Conservation (phyloP, 2,329 filamentous ascomycete genomes). For the Fusarium abutilonis region DNA sequence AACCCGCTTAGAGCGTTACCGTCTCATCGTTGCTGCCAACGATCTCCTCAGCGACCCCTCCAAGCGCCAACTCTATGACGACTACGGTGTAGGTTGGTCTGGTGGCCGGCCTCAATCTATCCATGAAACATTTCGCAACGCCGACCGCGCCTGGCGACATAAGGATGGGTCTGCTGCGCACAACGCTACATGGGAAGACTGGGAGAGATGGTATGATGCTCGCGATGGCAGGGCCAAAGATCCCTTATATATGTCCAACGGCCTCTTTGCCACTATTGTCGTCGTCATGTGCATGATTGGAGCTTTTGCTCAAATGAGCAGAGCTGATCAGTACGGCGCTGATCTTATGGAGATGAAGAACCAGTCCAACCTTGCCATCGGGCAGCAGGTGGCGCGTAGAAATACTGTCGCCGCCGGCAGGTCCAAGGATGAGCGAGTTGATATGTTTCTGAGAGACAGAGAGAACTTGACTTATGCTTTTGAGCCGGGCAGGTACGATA, state of each 20-base stretch:
- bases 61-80: conserved; percentile 84
- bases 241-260: conserved; percentile 78
- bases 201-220: conserved; percentile 80
- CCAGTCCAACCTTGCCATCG: conserved; percentile 72
- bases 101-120: conserved; percentile 65
- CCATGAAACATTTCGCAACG: conserved; percentile 49
- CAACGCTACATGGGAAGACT: conserved; percentile 98
- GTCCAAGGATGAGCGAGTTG: conserved; percentile 73
- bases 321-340: conserved; percentile 70
- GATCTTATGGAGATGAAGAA: conserved; percentile 73
- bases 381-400: conserved; percentile 65
- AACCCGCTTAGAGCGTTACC: conserved; percentile 85
- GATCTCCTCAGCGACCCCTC: conserved; percentile 83
- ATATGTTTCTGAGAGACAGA: conserved; percentile 79
- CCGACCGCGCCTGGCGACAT: conserved; percentile 61
- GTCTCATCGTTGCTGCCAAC: conserved; percentile 87
- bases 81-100: conserved; percentile 83
- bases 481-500: conserved; percentile 47
- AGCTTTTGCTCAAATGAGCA: conserved; percentile 75
- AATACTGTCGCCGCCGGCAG: conserved; percentile 62
- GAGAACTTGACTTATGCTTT: conserved; percentile 59
- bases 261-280: conserved; percentile 76
- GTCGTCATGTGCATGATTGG: conserved; percentile 74
- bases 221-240: conserved; percentile 57
- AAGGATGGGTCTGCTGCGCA: conserved; percentile 59